A percentile compares a stretch with the other conserved stretches of the same genome.
Conservation (phyloP, 2,329 filamentous ascomycete genomes). For the Kalaharituber pfeilii region DNA sequence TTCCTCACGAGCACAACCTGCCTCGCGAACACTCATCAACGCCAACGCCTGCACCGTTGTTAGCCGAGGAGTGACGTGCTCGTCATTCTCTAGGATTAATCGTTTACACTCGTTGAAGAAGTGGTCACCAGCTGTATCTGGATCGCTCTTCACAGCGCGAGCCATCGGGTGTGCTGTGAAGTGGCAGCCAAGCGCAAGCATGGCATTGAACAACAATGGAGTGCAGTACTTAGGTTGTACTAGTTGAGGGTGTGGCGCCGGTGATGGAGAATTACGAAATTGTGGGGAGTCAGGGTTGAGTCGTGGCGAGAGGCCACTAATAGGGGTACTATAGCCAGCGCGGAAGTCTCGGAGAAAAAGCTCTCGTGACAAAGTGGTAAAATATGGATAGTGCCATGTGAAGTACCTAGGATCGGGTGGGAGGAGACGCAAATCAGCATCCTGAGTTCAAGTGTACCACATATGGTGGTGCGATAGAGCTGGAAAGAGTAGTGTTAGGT, state of each 20-base stretch:
- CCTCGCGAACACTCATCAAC: conserved; percentile 90
- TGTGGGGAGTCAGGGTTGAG: not conserved
- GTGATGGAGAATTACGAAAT: not conserved
- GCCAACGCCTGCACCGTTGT: conserved; percentile 87
- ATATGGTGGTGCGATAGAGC: not conserved
- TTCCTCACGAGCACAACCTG: conserved; percentile 80
- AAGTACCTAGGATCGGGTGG: conserved; percentile 48
- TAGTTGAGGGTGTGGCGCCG: conserved; percentile 19
- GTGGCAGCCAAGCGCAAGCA: conserved; percentile 82
- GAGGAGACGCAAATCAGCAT: not conserved
- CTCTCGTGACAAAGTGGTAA: conserved; percentile 71
- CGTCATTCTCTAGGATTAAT: conserved; percentile 74
- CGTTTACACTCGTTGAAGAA: conserved; percentile 91
- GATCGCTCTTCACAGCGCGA: conserved; percentile 52
- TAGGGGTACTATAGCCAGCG: conserved; percentile 41
- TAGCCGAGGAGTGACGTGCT: conserved; percentile 74
- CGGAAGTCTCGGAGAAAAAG: conserved; percentile 77
- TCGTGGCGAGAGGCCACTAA: conserved; percentile 22
- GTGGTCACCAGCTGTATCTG: conserved; percentile 77
- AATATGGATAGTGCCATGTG: conserved; percentile 93
- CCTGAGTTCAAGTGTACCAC: not conserved
- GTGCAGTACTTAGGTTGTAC: conserved; percentile 58
- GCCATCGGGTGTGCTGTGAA: conserved; percentile 65
- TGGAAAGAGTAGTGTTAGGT: not conserved
- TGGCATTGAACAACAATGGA: conserved; percentile 75